Base-by-base conservation (phyloP, 441 rosid species). In the Populus hybrid region DNA sequence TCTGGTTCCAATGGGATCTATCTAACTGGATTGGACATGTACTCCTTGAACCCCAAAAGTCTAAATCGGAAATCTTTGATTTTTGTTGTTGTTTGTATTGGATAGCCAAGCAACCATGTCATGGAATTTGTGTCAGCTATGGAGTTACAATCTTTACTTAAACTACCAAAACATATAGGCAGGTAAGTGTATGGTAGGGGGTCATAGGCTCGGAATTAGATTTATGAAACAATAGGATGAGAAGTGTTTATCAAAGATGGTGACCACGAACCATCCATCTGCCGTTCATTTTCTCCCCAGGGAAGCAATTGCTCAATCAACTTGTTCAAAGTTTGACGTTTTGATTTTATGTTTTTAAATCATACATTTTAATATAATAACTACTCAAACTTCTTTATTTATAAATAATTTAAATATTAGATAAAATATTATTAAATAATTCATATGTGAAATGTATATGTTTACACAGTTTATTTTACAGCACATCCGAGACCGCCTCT, bases 271-370 rank as follows among this genome's bases (percentile, higher is more conserved):
- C 79, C 79, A 46, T 35, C 65, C 10, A 54, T 28, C 67, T 59
- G 40, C 66, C 73, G 28, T 76, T 73, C 77, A 54, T 78, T 80
- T 63, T 74, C 72, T 67, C 61, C 69, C 42, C 73, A 83, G 82
- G 10, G 46, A 83, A 78, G 80, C 64, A 40, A 66, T 34, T 20
- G 63, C 20, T 57, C 23, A n/a, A 57, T 21, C 10, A 34, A 34
- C 8, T 34, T 32, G 34, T 32, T 32, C 34, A 32, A 32, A 32
- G 46, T 38, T 38, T 38, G 46, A 38, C 46, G 10, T 38, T 9
- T 38, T 38, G 46, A 38, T 38, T 38, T 38, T 38, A 38, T 10
- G 46, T 10, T 10, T 0, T 0, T 9, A 38, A 38, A 38, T 10
- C 46, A 10, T 0, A 40, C 46, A 10, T 40, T 10, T 40, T 40